Evolutionary conservation across 768 basidiomycete species (phyloP).

Genomic region (Boletus tylopilopsis): DNA sequence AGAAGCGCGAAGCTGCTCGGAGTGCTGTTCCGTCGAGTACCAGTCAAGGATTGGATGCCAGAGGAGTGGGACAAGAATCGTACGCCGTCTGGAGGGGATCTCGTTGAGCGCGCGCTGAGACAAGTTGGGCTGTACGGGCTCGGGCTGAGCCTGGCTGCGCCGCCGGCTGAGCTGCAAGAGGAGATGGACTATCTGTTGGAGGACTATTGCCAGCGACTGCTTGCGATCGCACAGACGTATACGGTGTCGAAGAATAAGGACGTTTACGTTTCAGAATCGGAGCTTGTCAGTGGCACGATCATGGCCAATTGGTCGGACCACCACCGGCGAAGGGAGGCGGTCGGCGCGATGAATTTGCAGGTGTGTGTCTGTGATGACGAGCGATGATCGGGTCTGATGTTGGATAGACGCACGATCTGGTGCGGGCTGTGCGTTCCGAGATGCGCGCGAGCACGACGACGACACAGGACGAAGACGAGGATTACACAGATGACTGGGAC

Average conservation of each 20-base stretch:
- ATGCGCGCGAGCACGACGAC: slow-evolving; percentile 17
- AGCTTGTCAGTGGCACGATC: slow-evolving; percentile 44
- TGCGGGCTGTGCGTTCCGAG: slow-evolving; percentile 34
- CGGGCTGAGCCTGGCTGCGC: slow-evolving; percentile 27
- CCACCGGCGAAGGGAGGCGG: slow-evolving; percentile 37
- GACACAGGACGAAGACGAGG: slow-evolving; percentile 21
- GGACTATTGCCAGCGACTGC: slow-evolving; percentile 33
- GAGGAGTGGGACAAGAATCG: slow-evolving; percentile 12
- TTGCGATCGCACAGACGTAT: slow-evolving; percentile 33
- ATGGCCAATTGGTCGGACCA: slow-evolving; percentile 43
- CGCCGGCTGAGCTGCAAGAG: slow-evolving; percentile 27
- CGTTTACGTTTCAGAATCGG: slow-evolving; percentile 36
- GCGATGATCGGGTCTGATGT: neutral
- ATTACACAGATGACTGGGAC: slow-evolving; percentile 22
- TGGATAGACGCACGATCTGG: slow-evolving; percentile 37
- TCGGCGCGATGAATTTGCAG: slow-evolving; percentile 43
- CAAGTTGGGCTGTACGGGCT: slow-evolving; percentile 27
- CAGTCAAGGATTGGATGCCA: slow-evolving; percentile 32
- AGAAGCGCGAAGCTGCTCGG: slow-evolving; percentile 42
- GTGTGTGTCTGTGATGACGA: slow-evolving; percentile 19
- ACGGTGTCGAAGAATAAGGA: slow-evolving; percentile 37
- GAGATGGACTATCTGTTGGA: slow-evolving; percentile 39
- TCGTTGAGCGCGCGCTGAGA: slow-evolving; percentile 26
- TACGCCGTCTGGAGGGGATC: slow-evolving; percentile 27
- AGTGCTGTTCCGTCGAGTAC: slow-evolving; percentile 42